A percentile compares a stretch with the other conserved stretches of the same genome.
Evolutionary conservation across 257 asterid genomes (phyloP).

Genomic region (Penstemon davidsonii): DNA sequence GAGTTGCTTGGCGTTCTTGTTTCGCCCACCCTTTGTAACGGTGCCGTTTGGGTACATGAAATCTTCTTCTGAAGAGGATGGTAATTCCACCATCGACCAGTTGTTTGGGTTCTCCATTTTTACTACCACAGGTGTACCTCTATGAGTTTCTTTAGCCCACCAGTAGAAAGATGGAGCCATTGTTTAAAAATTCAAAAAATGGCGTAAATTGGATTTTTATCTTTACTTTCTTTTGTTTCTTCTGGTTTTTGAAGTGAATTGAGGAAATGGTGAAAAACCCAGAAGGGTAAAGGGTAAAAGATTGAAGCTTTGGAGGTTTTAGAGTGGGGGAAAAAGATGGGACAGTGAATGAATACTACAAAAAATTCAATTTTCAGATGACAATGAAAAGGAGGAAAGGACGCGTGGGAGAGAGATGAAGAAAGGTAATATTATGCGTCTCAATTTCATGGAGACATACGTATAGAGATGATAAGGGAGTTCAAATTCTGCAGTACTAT

Average conservation of each 20-base stretch:
- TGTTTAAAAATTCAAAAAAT: neutral
- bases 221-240: neutral
- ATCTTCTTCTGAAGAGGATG: constrained; percentile 70
- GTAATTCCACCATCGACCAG: constrained; percentile 95
- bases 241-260: neutral
- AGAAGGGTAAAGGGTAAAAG: neutral
- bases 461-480: constrained; percentile 7
- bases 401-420: constrained; percentile 23
- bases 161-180: constrained; percentile 78
- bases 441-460: constrained; percentile 22
- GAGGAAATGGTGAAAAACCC: neutral
- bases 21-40: constrained; percentile 55
- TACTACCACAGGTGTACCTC: constrained; percentile 87
- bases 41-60: constrained; percentile 54
- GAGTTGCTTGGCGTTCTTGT: constrained; percentile 93
- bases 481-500: neutral
- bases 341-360: constrained; percentile 20
- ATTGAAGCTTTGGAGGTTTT: constrained; percentile 3
- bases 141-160: constrained; percentile 78
- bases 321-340: neutral
- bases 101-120: constrained; percentile 93
- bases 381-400: constrained; percentile 12
- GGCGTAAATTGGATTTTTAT: constrained; percentile 4
- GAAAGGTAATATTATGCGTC: neutral
- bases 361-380: constrained; percentile 22